A percentile compares a stretch with the other conserved stretches of the same genome.
phyloP scores from a whole-genome alignment of 257 asterid genomes.

The Orobanche coerulescens region DNA sequence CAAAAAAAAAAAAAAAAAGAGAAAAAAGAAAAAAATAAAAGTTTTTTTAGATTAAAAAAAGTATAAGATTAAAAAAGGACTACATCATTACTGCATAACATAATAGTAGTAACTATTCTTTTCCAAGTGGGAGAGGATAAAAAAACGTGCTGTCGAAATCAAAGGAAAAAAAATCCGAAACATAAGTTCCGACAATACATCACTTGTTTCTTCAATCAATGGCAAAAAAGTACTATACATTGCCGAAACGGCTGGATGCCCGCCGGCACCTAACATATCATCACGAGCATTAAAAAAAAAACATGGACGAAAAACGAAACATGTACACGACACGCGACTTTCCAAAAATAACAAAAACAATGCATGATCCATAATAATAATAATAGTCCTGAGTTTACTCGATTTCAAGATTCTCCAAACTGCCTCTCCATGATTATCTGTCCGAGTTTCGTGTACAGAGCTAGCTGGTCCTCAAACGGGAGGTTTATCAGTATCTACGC shows the following conservation, averaged over 20 bases:
- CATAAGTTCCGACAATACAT: background rate
- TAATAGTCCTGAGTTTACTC: constrained; percentile 1
- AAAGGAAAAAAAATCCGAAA: background rate
- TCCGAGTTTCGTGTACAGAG: constrained; percentile 54
- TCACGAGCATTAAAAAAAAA: background rate
- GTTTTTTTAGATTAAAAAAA: too few species aligned
- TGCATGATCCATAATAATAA: background rate
- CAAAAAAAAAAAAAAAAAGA: too few species aligned
- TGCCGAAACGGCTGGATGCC: constrained; percentile 13
- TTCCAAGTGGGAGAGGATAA: too few species aligned
- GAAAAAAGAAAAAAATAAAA: too few species aligned
- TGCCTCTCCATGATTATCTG: constrained; percentile 62
- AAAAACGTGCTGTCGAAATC: too few species aligned
- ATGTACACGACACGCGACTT: constrained; percentile 23
- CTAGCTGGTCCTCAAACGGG: constrained; percentile 62
- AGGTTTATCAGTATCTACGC: constrained; percentile 69
- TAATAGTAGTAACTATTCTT: too few species aligned
- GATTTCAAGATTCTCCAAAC: constrained; percentile 52
- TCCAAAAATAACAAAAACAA: background rate
- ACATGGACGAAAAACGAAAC: constrained; percentile 1
- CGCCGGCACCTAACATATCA: constrained; percentile 21
- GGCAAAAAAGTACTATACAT: constrained; percentile 24
- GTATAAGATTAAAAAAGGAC: too few species aligned
- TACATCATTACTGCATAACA: too few species aligned
- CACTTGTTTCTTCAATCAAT: constrained; percentile 1